Evolutionary conservation across 306 rosid species (phyloP).

Genomic region (Arachis stenosperma): DNA sequence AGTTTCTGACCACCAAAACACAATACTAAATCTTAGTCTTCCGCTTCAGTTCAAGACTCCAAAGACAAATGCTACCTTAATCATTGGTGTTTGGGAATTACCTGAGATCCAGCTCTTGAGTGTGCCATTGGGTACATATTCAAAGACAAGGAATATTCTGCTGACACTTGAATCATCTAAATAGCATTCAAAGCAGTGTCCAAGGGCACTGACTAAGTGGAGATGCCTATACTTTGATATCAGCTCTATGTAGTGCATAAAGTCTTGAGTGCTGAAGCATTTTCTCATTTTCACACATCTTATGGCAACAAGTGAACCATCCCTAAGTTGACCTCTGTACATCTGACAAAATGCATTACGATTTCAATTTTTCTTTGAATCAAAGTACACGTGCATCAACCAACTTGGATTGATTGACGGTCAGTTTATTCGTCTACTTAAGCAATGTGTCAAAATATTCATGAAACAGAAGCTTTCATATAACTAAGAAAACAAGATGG

Average conservation of each 20-base stretch:
- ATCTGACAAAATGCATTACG: constrained; percentile 52
- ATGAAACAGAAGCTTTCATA: too few species aligned
- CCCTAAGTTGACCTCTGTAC: constrained; percentile 78
- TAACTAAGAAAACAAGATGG: background rate
- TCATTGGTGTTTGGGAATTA: constrained; percentile 33
- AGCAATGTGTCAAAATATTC: too few species aligned
- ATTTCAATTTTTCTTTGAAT: too few species aligned
- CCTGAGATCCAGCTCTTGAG: constrained; percentile 94
- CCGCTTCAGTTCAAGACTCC: too few species aligned
- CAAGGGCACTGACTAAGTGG: constrained; percentile 84
- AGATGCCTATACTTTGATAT: constrained; percentile 77
- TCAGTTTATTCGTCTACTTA: too few species aligned
- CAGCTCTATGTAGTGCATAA: constrained; percentile 60
- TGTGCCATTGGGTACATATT: constrained; percentile 87
- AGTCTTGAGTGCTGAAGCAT: constrained; percentile 57
- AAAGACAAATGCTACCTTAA: too few species aligned
- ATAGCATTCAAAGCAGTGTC: constrained; percentile 85
- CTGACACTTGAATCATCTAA: constrained; percentile 80
- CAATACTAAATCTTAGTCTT: too few species aligned
- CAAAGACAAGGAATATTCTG: constrained; percentile 79
- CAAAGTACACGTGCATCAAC: too few species aligned
- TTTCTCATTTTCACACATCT: constrained; percentile 71
- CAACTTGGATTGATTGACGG: too few species aligned
- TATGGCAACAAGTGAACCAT: constrained; percentile 78
- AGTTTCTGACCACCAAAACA: too few species aligned